Conservation (phyloP, 2,329 filamentous ascomycete genomes). For the Amphichorda felina region DNA sequence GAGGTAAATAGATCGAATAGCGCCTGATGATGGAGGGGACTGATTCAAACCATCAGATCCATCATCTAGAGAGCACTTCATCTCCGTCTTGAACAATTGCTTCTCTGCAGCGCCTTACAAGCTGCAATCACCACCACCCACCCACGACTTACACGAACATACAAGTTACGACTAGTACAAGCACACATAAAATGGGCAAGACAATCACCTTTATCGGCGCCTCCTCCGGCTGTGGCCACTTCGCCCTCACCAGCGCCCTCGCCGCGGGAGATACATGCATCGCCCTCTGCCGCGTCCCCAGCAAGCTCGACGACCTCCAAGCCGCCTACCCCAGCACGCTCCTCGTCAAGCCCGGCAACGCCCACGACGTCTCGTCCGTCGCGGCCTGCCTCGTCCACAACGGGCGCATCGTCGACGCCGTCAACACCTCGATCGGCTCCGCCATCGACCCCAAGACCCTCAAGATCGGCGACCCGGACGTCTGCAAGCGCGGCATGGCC, state of each 20-base stretch:
- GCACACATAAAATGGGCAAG: slow-evolving; percentile 3
- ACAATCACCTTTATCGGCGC: slow-evolving; percentile 24
- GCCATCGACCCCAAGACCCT: slow-evolving; percentile 11
- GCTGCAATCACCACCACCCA: too few relatives aligned
- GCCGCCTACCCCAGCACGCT: slow-evolving; percentile 16
- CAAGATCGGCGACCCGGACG: slow-evolving; percentile 21
- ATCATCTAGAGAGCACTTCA: too few relatives aligned
- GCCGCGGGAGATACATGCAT: slow-evolving; percentile 23
- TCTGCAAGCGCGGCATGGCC: slow-evolving; percentile 25
- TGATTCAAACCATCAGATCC: too few relatives aligned
- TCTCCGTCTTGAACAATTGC: too few relatives aligned
- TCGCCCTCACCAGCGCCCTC: slow-evolving; percentile 22
- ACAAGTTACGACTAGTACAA: too few relatives aligned
- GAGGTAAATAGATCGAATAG: too few relatives aligned
- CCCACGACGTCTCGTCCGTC: slow-evolving; percentile 19
- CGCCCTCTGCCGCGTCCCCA: slow-evolving; percentile 26
- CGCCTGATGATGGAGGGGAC: too few relatives aligned
- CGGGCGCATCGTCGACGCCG: slow-evolving; percentile 19
- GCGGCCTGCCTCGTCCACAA: slow-evolving; percentile 15
- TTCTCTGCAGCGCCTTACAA: too few relatives aligned
- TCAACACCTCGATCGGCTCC: slow-evolving; percentile 27
- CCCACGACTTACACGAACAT: too few relatives aligned
- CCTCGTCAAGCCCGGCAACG: slow-evolving; percentile 24
- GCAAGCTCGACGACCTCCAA: slow-evolving; percentile 19
- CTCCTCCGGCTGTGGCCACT: slow-evolving; percentile 26